Percentiles rank a stretch among this genome's conserved stretches.
Conservation (phyloP, 2,329 filamentous ascomycete species). For the Hymenoscyphus fructigenus region DNA sequence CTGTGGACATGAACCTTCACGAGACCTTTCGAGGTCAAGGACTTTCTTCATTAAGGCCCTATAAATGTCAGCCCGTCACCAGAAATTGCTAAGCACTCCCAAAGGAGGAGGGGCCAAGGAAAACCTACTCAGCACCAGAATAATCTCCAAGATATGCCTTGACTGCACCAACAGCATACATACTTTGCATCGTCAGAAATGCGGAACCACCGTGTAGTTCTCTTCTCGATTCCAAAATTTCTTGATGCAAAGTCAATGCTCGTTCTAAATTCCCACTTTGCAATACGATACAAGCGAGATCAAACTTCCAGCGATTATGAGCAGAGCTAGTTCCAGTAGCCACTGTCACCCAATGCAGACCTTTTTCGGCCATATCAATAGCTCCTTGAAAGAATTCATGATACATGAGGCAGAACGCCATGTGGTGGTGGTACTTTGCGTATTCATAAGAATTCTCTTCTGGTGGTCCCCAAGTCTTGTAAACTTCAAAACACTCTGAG, state of each 20-base stretch:
- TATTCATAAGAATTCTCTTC: conserved; percentile 26
- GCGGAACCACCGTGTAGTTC: conserved; percentile 8
- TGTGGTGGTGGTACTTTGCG: conserved; percentile 26
- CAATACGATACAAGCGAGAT: conserved; percentile 10
- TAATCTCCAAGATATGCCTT: not conserved
- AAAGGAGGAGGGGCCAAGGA: too few relatives aligned
- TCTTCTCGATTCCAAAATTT: not conserved
- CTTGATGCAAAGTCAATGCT: not conserved
- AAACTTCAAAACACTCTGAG: conserved; percentile 15
- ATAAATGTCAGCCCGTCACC: too few relatives aligned
- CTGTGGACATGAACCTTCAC: too few relatives aligned
- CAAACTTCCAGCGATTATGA: conserved; percentile 8
- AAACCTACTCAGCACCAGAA: not conserved
- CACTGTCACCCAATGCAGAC: not conserved
- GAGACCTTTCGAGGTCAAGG: too few relatives aligned
- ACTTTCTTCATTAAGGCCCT: too few relatives aligned
- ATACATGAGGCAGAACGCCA: conserved; percentile 12
- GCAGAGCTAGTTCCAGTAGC: not conserved
- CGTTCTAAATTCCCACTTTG: conserved; percentile 7
- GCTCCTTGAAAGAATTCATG: not conserved
- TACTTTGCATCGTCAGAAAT: conserved; percentile 9
- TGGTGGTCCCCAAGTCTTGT: conserved; percentile 21
- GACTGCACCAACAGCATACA: conserved; percentile 10
- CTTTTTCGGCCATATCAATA: conserved; percentile 3
- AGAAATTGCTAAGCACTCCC: too few relatives aligned